Evolutionary conservation across 495 filamentous ascomycete genomes (phyloP).

Genomic region (Lophium mytilinum): DNA sequence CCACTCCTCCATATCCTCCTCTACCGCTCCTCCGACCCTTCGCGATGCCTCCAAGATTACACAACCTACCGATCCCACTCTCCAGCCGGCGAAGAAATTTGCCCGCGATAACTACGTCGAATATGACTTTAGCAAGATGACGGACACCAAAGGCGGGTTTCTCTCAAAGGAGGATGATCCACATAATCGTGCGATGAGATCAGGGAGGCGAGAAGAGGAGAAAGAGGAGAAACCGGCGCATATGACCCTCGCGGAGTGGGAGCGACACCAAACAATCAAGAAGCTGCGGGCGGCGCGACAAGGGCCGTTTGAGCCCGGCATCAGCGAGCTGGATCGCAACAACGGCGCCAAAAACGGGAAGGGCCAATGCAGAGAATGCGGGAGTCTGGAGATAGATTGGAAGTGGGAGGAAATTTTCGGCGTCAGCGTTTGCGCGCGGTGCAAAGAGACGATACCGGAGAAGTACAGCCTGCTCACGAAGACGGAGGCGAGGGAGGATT

Average conservation of each 20-base stretch:
- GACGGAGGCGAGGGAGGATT: slow-evolving; percentile 92
- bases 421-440: slow-evolving; percentile 61
- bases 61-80: slow-evolving; percentile 39
- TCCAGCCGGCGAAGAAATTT: slow-evolving; percentile 68
- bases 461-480: slow-evolving; percentile 93
- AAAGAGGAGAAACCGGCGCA: slow-evolving; percentile 66
- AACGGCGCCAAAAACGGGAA: slow-evolving; percentile 37
- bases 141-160: slow-evolving; percentile 94
- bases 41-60: slow-evolving; percentile 50
- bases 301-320: slow-evolving; percentile 78
- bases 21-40: slow-evolving; percentile 47
- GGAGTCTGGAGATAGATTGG: slow-evolving; percentile 79
- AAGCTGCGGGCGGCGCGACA: slow-evolving; percentile 62
- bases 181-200: slow-evolving; percentile 63
- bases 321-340: slow-evolving; percentile 53
- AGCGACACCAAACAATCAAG: slow-evolving; percentile 62
- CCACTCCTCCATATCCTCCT: slow-evolving; percentile 53
- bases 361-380: slow-evolving; percentile 76
- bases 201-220: slow-evolving; percentile 29
- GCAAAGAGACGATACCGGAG: slow-evolving; percentile 83
- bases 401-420: slow-evolving; percentile 80
- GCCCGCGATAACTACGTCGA: slow-evolving; percentile 71
- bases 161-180: slow-evolving; percentile 83
- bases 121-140: slow-evolving; percentile 96
- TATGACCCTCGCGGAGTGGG: slow-evolving; percentile 94